Base-by-base conservation (phyloP, 2,329 filamentous ascomycete species). In the Talaromyces piceae region DNA sequence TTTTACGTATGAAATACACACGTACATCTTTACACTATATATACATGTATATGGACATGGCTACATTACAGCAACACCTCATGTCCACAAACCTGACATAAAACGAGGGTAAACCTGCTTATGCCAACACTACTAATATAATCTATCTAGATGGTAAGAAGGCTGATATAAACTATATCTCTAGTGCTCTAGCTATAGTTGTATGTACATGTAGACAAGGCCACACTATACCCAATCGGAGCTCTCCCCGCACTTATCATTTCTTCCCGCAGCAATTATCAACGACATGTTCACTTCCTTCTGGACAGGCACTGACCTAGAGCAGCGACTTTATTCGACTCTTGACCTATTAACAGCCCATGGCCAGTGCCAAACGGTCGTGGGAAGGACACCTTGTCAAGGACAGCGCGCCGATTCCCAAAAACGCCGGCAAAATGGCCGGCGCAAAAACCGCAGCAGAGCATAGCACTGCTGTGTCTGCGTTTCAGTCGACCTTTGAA, bases 401-500 rank as follows among this genome's bases (percentile, higher is more conserved):
- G 13, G 26, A 48, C 13, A 28, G 41, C 23, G 16, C 18, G 33
- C 33, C 33, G 33, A 37, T 18, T n/a, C 33, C 33, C n/a, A n/a
- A n/a, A n/a, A 9, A 7, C 33, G 16, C 16, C 31, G 12, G 12
- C 33, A 37, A 16, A 11, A 41, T 41, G 27, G 41, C 41, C 13
- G 23, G 28, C 33, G 41, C n/a, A n/a, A n/a, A n/a, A n/a, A n/a
- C 45, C 37, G n/a, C 39, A 13, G 11, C 28, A 23, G 52, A 54
- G 27, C 16, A 46, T 37, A 44, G n/a, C n/a, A n/a, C n/a, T n/a
- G n/a, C 18, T n/a, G 27, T 27, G 4, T 28, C 51, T 9, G 43
- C 45, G 7, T 33, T 52, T n/a, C 51, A 49, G 41, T 66, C 83
- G 58, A 90, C 97, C 79, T 98, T 98, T 67, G 86, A 88, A 67